These are phyloP conservation scores for Dothideomycetes sp. DNA, from an alignment of 2,329 filamentous ascomycete genomes.

Conservation along the genomic window DNA sequence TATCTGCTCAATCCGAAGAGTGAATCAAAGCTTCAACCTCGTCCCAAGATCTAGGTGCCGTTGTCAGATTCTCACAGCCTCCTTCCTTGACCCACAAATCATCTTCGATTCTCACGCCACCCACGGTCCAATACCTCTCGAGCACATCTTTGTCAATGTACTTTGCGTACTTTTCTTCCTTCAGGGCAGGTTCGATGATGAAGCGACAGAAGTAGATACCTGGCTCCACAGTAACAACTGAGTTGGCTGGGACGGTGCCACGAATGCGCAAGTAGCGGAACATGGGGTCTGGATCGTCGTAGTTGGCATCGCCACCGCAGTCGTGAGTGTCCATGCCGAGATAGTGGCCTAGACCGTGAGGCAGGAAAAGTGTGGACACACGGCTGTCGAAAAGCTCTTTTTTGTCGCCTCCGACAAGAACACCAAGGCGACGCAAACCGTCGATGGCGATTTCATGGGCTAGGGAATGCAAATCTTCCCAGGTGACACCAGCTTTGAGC, in stretches of 20 bases:
- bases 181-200: slow-evolving; percentile 62
- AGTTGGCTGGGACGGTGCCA: slow-evolving; percentile 62
- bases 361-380: slow-evolving; percentile 42
- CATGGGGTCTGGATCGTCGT: slow-evolving; percentile 65
- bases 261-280: slow-evolving; percentile 81
- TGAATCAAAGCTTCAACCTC: slow-evolving; percentile 20
- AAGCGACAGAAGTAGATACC: slow-evolving; percentile 72
- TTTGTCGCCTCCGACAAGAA: slow-evolving; percentile 57
- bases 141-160: slow-evolving; percentile 59
- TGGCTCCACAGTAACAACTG: slow-evolving; percentile 90
- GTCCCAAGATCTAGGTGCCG: slow-evolving; percentile 52
- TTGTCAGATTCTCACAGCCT: slow-evolving; percentile 79
- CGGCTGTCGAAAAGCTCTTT: slow-evolving; percentile 36
- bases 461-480: slow-evolving; percentile 71
- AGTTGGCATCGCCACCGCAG: slow-evolving; percentile 40
- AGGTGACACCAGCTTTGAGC: slow-evolving; percentile 64
- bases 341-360: slow-evolving; percentile 43
- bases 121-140: slow-evolving; percentile 64
- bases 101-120: slow-evolving; percentile 85
- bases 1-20: slow-evolving; percentile 1
- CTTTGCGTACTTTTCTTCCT: slow-evolving; percentile 49
- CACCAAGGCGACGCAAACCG: slow-evolving; percentile 65
- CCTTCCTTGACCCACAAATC: slow-evolving; percentile 70
- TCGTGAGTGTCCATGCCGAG: slow-evolving; percentile 47
- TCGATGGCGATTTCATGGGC: slow-evolving; percentile 77